Evolutionary conservation across 768 basidiomycete species (phyloP).

Genomic region (Xanthoconium stramineum): DNA sequence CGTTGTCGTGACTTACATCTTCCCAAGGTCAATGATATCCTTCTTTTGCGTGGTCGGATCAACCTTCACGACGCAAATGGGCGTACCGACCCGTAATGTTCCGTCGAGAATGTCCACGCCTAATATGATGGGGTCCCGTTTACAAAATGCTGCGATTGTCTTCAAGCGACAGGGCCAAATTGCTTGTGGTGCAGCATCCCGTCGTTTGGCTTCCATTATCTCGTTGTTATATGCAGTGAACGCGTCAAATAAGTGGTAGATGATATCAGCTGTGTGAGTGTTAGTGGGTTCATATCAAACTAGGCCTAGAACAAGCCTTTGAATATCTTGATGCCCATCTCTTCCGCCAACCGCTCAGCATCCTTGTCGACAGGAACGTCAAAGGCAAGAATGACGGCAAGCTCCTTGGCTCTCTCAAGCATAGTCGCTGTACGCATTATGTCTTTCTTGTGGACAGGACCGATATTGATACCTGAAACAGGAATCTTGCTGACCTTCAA

Average conservation of each 20-base stretch:
- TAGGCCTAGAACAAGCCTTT: slow-evolving; percentile 59
- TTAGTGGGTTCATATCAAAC: not conserved
- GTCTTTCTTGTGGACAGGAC: slow-evolving; percentile 94
- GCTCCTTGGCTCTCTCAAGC: slow-evolving; percentile 94
- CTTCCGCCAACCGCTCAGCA: slow-evolving; percentile 86
- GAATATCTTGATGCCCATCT: slow-evolving; percentile 92
- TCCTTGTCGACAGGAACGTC: slow-evolving; percentile 95
- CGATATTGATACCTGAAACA: slow-evolving; percentile 96
- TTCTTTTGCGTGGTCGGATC: slow-evolving; percentile 86
- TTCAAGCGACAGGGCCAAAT: slow-evolving; percentile 96
- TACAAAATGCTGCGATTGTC: slow-evolving; percentile 90
- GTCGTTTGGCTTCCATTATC: slow-evolving; percentile 88
- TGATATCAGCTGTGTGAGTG: slow-evolving; percentile 78
- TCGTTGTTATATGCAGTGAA: slow-evolving; percentile 93
- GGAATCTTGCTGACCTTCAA: slow-evolving; percentile 94
- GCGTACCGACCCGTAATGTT: slow-evolving; percentile 86
- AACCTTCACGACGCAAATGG: slow-evolving; percentile 90
- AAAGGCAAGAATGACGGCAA: slow-evolving; percentile 94
- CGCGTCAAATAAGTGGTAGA: slow-evolving; percentile 96
- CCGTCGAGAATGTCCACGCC: slow-evolving; percentile 97
- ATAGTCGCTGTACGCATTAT: slow-evolving; percentile 90
- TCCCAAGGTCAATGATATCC: slow-evolving; percentile 89
- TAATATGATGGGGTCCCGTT: slow-evolving; percentile 95
- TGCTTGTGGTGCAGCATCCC: slow-evolving; percentile 89
- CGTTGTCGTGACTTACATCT: slow-evolving; percentile 62